A percentile compares a stretch with the other conserved stretches of the same genome.
phyloP scores from a whole-genome alignment of 768 basidiomycete species.

The Lyophyllum semitale region DNA sequence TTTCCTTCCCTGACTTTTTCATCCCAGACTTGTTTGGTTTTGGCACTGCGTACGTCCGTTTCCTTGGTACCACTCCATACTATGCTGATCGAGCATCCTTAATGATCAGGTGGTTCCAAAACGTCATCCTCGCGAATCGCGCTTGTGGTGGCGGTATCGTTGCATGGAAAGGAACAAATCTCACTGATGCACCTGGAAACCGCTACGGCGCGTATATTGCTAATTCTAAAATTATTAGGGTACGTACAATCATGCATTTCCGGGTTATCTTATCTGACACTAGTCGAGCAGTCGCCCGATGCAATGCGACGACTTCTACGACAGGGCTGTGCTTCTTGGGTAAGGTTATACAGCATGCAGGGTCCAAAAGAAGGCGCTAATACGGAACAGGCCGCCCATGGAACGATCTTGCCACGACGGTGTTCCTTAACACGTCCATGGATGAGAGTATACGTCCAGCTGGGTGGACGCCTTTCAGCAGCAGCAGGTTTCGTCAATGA shows the following conservation, averaged over 20 bases:
- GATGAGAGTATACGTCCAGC: constrained; percentile 52
- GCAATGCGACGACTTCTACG: constrained; percentile 48
- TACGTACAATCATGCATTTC: constrained; percentile 24
- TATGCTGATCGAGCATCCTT: neutral
- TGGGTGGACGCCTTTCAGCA: constrained; percentile 53
- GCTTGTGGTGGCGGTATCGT: constrained; percentile 66
- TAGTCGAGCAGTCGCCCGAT: constrained; percentile 54
- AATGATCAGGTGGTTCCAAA: constrained; percentile 66
- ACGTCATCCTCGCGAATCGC: constrained; percentile 57
- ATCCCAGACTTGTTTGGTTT: constrained; percentile 57
- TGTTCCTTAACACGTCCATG: constrained; percentile 59
- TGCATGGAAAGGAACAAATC: constrained; percentile 65
- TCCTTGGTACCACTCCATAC: neutral
- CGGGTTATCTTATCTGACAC: too few species aligned
- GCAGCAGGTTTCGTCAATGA: constrained; percentile 32
- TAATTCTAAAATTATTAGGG: constrained; percentile 56
- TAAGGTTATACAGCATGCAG: constrained; percentile 6
- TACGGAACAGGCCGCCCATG: constrained; percentile 52
- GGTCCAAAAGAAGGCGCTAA: neutral
- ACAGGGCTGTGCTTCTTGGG: constrained; percentile 53
- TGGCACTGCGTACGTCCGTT: constrained; percentile 51
- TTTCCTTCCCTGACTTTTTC: neutral
- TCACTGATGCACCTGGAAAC: constrained; percentile 50
- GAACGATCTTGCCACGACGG: constrained; percentile 58
- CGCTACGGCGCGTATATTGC: constrained; percentile 59